Base-by-base conservation (phyloP, 306 rosid species). In the Prunus mongolica region DNA sequence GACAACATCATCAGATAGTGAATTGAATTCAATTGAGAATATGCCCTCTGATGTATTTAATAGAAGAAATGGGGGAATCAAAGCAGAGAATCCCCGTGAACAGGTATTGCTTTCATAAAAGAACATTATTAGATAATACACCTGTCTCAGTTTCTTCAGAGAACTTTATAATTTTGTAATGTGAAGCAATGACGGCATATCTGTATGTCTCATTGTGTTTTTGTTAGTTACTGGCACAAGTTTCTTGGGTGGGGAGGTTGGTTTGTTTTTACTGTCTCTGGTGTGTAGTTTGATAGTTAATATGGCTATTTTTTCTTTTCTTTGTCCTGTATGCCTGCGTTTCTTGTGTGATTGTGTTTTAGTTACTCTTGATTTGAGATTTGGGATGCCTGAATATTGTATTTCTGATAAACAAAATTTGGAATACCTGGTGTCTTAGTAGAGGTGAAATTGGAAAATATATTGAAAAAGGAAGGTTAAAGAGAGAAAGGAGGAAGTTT, bases 51-150 rank as follows among this genome's bases (percentile, higher is more conserved):
- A 83, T 57, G 74, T 68, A 65, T 65, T 85, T 49, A 76, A 62
- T 73, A 63, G 73, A 38, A 71, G 77, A 60, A 78, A 83, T 77
- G 81, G 73, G 50, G 87, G 81, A 78, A 72, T 52, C 47, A 81
- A 84, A 79, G 80, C 82, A 60, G 86, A 84, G 63, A 50, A 44
- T 71, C 79, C 86, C 64, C 44, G 30, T 77, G 85, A 69, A 64
- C 87, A 81, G 89, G 92, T 88, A 83, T 34, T 67, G 27, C 27
- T 66, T 66, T 65, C 45, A 20, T 66, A 19, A 20, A 66, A 44
- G 52, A 66, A 20, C 8, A 5, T 66, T n/a, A 22, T 12, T 32
- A 46, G 30, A 38, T 10, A 44, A 15, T 65, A 32, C 49, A 32
- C 25, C 13, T 34, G 46, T 18, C 18, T 62, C 20, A 62, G 41